Percentiles rank a stretch among this genome's conserved stretches.
Evolutionary conservation across 2,329 filamentous ascomycete species (phyloP).

Genomic region (Sporothrix protearum): DNA sequence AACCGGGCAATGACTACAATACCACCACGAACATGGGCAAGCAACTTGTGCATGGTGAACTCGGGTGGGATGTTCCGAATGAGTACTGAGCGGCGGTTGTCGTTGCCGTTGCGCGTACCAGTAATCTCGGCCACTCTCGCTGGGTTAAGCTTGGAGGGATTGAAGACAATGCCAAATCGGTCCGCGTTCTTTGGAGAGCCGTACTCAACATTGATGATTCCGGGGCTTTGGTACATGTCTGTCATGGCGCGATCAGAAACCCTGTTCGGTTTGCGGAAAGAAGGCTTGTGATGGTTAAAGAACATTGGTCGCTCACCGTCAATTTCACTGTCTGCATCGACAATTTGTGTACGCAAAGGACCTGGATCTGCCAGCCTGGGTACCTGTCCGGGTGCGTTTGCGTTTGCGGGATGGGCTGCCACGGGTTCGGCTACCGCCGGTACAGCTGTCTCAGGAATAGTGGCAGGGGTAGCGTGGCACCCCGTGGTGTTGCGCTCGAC

Average conservation of each 20-base stretch:
- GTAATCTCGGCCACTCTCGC: not conserved
- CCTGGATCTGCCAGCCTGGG: not conserved
- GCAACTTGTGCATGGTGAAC: conserved; percentile 23
- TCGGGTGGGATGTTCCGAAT: conserved; percentile 22
- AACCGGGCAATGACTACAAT: conserved; percentile 19
- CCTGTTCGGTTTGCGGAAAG: not conserved
- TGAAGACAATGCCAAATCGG: conserved; percentile 23
- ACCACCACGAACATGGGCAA: conserved; percentile 25
- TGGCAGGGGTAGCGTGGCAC: not conserved
- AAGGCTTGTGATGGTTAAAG: not conserved
- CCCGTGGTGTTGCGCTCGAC: not conserved
- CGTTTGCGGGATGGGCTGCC: not conserved
- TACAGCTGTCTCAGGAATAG: not conserved
- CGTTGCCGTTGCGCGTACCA: not conserved
- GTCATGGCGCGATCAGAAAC: conserved; percentile 4
- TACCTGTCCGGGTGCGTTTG: not conserved
- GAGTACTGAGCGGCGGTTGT: conserved; percentile 23
- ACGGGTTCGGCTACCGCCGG: not conserved
- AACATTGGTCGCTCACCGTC: not conserved
- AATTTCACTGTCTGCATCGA: not conserved
- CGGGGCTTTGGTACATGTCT: conserved; percentile 6
- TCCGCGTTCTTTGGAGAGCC: conserved; percentile 14
- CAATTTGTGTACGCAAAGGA: not conserved
- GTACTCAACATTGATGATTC: conserved; percentile 20
- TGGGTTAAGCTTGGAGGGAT: conserved; percentile 16